Conservation (phyloP, 2,329 filamentous ascomycete genomes). For the Calonectria henricotiae region DNA sequence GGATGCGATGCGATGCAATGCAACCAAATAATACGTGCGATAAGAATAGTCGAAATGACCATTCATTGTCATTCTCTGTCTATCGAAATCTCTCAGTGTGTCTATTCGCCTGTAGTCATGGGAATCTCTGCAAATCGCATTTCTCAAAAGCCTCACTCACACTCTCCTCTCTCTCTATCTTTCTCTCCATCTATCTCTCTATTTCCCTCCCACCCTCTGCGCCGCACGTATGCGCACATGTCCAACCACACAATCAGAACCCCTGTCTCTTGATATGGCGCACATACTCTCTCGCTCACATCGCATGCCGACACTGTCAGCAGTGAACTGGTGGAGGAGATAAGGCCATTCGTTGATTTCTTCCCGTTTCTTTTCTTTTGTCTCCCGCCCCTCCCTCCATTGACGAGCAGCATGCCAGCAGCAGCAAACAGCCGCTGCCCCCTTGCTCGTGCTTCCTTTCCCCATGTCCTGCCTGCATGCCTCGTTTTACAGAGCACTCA, state of each 20-base stretch:
- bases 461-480: no score
- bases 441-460: neutral
- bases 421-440: neutral
- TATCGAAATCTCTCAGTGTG: neutral
- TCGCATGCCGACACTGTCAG: slow-evolving; percentile 21
- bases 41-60: slow-evolving; percentile 11
- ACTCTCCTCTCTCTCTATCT: neutral
- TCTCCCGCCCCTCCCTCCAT: no score
- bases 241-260: slow-evolving; percentile 21
- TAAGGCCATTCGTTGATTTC: neutral
- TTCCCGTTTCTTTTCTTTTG: no score
- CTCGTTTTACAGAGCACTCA: neutral
- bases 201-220: neutral
- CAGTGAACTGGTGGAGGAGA: slow-evolving; percentile 35
- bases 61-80: neutral
- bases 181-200: no score
- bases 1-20: neutral
- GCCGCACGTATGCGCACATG: neutral
- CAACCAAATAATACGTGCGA: neutral
- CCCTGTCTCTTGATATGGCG: slow-evolving; percentile 16
- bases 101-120: neutral
- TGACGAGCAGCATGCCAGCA: no score
- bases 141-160: neutral
- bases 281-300: slow-evolving; percentile 28
- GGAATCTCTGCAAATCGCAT: slow-evolving; percentile 21